Conservation (phyloP, 83 land plant species). For the Picea abies region DNA sequence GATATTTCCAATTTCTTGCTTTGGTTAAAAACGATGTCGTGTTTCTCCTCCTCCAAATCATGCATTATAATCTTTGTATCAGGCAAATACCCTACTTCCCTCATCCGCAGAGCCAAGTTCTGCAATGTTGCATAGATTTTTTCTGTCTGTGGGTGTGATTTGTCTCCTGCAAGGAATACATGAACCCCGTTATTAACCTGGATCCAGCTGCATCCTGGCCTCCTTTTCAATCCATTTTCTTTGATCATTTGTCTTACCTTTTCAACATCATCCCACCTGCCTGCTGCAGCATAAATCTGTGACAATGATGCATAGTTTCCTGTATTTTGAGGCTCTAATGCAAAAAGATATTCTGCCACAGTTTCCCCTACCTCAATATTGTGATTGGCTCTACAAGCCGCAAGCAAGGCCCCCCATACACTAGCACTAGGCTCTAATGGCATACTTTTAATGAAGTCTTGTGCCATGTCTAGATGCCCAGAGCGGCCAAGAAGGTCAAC, state of each 20-base stretch:
- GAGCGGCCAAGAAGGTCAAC: conserved; percentile 10
- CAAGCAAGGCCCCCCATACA: conserved; percentile 12
- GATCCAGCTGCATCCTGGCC: conserved; percentile 51
- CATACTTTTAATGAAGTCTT: not conserved
- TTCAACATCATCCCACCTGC: conserved; percentile 39
- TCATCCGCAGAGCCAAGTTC: not conserved
- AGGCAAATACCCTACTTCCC: not conserved
- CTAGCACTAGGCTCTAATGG: conserved; percentile 6
- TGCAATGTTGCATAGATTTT: not conserved
- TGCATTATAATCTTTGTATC: not conserved
- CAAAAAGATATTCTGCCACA: not conserved
- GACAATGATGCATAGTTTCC: conserved; percentile 37
- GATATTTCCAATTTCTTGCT: too few relatives aligned
- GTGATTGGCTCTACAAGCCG: not conserved
- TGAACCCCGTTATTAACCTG: conserved; percentile 16
- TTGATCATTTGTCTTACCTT: conserved; percentile 42
- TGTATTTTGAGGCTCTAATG: conserved; percentile 34
- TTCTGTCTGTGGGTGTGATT: conserved; percentile 1
- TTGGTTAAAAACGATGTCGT: too few relatives aligned
- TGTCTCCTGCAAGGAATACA: not conserved
- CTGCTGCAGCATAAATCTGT: conserved; percentile 34
- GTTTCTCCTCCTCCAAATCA: too few relatives aligned
- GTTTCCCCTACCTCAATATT: not conserved
- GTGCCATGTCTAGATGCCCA: conserved; percentile 9
- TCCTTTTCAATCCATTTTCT: conserved; percentile 29